Base-by-base conservation (phyloP, 345 rosid species). In the Eucalyptus brandiana region DNA sequence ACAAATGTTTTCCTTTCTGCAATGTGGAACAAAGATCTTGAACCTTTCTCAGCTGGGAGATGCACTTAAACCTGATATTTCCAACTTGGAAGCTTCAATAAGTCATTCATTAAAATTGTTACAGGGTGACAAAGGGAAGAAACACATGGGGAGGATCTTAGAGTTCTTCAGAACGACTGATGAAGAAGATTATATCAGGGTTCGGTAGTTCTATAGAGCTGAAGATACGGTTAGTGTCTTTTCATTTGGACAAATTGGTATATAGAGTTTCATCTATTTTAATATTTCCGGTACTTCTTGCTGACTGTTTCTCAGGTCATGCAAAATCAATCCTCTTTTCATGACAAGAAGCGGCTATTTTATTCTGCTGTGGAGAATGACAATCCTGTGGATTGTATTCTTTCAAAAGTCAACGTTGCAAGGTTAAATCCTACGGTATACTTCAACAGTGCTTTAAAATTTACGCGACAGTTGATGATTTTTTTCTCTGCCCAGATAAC, bases 171-270 rank as follows among this genome's bases (percentile, higher is more conserved):
- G 87, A 92, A 93, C 99, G 80, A 95, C 94, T 58, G 95, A 94
- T 76, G 94, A 92, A 88, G 97, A 93, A 91, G 93, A 95, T 58
- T 96, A 95, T 92, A 95, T 96, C 90, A 94, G 99, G 93, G 99
- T 96, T 92, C 98, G 95, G 90, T 97, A 98, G 99, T 97, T 96
- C 93, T 97, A 96, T 89, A 95, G 94, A 92, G 98, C 97, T 91
- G 96, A 95, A 90, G 99, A 97, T 92, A 97, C 99, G 32, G 99
- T 96, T 62, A 89, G 98, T 92, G 87, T 37, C 90, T 88, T 51
- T 40, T 76, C 85, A 26, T 40, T 40, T 76, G 28, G 9, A 40
- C 44, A 76, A 23, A 37, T 76, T 76, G 47, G 85, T 76, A 37
- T 76, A 76, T 40, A 76, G 30, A 76, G 9, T 37, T 76, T 76